Evolutionary conservation across 2,329 filamentous ascomycete genomes (phyloP), one percentile per base, ranked within the genome.

Genomic region (Anisogramma anomala): DNA sequence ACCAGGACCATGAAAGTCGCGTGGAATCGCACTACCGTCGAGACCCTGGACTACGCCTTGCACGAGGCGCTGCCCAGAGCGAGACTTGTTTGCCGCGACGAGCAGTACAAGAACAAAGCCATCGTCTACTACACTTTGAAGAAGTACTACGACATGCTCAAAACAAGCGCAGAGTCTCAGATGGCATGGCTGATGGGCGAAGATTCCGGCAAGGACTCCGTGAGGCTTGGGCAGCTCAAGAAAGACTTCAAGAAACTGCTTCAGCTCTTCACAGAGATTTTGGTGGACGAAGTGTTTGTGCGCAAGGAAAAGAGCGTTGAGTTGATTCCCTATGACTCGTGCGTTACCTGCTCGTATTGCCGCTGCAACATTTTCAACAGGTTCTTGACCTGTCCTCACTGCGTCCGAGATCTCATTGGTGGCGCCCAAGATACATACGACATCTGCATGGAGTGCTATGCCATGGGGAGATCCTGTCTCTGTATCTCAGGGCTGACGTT

Each of bases 71-170:
- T 98, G 3, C 87, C 88, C 0, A 86, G 87, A 52, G 85, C 88
- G 8, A 77, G 87, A 10, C 75, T 95, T 51, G 89, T 96, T 3
- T 96, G 91, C 56, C 82, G 91, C 27, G 91, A 98, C 51, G 91
- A 98, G 58, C 89, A 96, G 59, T 98, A 98, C 68, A 96, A 96
- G 59, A 95, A 94, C 64, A 96, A 96, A 58, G 85, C 88, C 4
- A 95, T 96, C 43, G 71, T 95, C 33, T 94, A 88, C 59, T 94
- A 81, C 56, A 85, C 87, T 0, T 68, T 96, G 3, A 66, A 81
- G 9, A 91, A 87, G 53, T 96, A 96, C 57, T 67, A 71, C 47
- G 65, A 67, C n/a, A 67, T 76, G 36, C 71, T 84, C 13, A 40
- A 57, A 59, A 33, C 64, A 70, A 18, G 65, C 74, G 36, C 72